These are phyloP conservation scores for Galerina marginata DNA, from an alignment of 768 basidiomycete species.

Conservation along the genomic window DNA sequence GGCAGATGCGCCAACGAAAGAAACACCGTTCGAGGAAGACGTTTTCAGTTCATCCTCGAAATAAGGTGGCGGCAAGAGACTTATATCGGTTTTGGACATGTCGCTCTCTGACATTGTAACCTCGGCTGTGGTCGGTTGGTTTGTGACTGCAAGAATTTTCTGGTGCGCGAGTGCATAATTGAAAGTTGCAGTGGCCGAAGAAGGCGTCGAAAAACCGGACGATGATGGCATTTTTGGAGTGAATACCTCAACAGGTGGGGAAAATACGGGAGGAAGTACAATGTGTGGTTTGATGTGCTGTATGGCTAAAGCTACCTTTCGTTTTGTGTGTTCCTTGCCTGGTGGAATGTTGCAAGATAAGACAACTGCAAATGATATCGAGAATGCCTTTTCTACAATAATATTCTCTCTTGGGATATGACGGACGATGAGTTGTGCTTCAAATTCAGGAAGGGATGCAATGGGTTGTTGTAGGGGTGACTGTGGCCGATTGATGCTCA, in stretches of 20 bases:
- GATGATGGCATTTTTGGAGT: conserved; percentile 47
- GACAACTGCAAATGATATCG: conserved; percentile 56
- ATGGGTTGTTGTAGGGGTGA: conserved; percentile 32
- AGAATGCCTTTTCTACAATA: conserved; percentile 63
- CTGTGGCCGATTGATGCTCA: conserved; percentile 38
- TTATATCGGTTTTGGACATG: conserved; percentile 10
- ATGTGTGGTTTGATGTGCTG: conserved; percentile 66
- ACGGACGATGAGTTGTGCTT: conserved; percentile 61
- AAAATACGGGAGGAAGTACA: conserved; percentile 23
- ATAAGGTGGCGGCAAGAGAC: conserved; percentile 49
- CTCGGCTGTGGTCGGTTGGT: conserved; percentile 34
- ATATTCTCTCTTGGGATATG: conserved; percentile 51
- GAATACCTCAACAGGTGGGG: conserved; percentile 30
- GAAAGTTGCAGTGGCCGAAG: conserved; percentile 51
- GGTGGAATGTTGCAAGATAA: conserved; percentile 51
- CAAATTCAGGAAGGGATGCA: conserved; percentile 45
- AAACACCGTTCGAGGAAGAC: conserved; percentile 36
- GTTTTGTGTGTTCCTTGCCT: conserved; percentile 34
- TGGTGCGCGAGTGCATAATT: conserved; percentile 58
- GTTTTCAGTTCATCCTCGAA: conserved; percentile 47
- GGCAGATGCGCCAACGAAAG: conserved; percentile 58
- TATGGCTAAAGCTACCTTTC: conserved; percentile 58
- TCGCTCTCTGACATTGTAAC: conserved; percentile 25
- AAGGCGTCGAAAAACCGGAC: conserved; percentile 61
- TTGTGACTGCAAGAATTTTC: conserved; percentile 50